These are phyloP conservation scores for Oxalis stricta DNA, from an alignment of 441 rosid genomes.

Conservation along the genomic window DNA sequence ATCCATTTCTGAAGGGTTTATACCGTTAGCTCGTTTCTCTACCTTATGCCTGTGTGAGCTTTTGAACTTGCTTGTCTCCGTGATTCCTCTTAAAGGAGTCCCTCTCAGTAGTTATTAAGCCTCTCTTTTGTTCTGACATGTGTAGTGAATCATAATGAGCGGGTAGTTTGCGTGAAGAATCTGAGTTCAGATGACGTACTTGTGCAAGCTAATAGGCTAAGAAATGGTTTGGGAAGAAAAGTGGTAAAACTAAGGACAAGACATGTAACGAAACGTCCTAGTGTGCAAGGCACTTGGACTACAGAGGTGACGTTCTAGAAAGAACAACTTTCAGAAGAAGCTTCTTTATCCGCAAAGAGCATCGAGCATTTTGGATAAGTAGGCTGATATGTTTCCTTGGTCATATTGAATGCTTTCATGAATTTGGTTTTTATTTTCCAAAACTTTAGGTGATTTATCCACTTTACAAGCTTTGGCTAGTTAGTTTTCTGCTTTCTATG, in stretches of 20 bases:
- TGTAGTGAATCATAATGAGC: constrained; percentile 58
- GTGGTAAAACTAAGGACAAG: constrained; percentile 67
- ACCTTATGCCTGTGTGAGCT: background rate
- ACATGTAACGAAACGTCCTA: constrained; percentile 62
- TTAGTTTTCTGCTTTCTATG: no score
- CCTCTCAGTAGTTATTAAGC: background rate
- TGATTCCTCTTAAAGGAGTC: background rate
- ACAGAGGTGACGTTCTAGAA: constrained; percentile 39
- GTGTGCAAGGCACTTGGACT: constrained; percentile 90
- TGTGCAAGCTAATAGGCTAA: constrained; percentile 51
- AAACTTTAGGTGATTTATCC: no score
- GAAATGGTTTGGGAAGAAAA: constrained; percentile 69
- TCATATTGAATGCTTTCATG: no score
- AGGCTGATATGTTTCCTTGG: no score
- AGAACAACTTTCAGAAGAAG: background rate
- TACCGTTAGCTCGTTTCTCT: constrained; percentile 28
- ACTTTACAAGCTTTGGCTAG: no score
- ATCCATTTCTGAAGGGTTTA: constrained; percentile 67
- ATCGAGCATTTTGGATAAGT: no score
- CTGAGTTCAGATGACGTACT: constrained; percentile 54
- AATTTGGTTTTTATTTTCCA: no score
- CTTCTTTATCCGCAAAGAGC: no score
- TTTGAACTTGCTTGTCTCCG: background rate
- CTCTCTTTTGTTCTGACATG: background rate
- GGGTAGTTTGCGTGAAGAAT: constrained; percentile 79